Evolutionary conservation across 495 filamentous ascomycete species (phyloP), one percentile per base, ranked within the genome.

Genomic region (Lichenothelia convexa): DNA sequence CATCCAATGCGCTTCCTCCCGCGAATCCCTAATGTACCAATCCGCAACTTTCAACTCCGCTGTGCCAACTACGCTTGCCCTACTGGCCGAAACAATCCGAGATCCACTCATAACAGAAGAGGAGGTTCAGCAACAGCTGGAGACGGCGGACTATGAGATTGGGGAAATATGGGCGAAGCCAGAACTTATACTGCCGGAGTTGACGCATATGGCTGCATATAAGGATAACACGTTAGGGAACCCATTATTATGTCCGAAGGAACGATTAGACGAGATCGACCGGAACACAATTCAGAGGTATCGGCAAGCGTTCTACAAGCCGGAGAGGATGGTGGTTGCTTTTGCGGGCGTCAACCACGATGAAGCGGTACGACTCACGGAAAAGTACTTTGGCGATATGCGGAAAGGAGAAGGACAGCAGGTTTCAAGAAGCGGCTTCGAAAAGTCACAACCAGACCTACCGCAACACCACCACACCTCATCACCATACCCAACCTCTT

Each of bases 11-110:
- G 84, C 83, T 22, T 94, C 87, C 0, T 93, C 87, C 0, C 66
- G 89, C 27, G 89, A 99, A 54, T 83, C 85, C 16, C 70, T 99
- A 51, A 95, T 99, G 89, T 99, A 99, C 61, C 91, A 95, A 56
- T 78, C 83, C 4, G 91, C 89, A 23, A 94, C 83, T 36, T 99
- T 99, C 70, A 99, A 99, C 60, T 78, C 79, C 8, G 73, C 86
- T 3, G 81, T 95, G 18, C 75, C 82, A 11, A 71, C 72, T 12
- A 80, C 89, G 18, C 67, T 89, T 7, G 91, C 66, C 7, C 61
- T 99, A 18, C 66, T 99, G 19, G 91, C 89, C 20, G 89, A 99
- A 46, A 99, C 89, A 7, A 87, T 99, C 29, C 76, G 81, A 32
- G 75, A 93, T 42, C 85, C 89, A 7, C 58, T 73, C 22, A 78